These are phyloP conservation scores for Fusarium duplospermum DNA, from an alignment of 2,329 filamentous ascomycete genomes.

Conservation along the genomic window DNA sequence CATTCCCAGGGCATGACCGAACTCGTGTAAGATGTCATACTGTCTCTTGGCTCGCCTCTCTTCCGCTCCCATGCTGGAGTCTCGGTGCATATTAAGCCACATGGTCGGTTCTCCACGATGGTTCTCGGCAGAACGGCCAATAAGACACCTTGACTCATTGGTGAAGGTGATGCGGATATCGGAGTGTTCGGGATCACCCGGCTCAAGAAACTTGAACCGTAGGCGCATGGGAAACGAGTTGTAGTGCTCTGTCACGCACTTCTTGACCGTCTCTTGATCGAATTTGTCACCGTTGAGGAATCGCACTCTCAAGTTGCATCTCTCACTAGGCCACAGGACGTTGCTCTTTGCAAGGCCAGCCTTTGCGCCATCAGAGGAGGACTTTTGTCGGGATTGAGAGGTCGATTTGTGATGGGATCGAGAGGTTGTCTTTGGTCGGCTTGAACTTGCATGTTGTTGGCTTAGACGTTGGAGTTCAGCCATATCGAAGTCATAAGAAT, in stretches of 20 bases:
- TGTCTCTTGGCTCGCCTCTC: conserved; percentile 2
- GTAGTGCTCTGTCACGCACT: background rate
- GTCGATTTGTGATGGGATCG: background rate
- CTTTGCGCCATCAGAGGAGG: background rate
- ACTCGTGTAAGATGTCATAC: conserved; percentile 11
- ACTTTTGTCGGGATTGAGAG: background rate
- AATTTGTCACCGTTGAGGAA: background rate
- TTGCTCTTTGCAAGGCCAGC: background rate
- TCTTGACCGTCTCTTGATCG: background rate
- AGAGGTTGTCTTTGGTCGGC: background rate
- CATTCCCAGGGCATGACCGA: conserved; percentile 18
- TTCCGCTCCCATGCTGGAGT: background rate
- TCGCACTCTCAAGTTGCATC: background rate
- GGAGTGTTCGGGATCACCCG: conserved; percentile 3
- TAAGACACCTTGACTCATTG: background rate
- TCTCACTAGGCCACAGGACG: background rate
- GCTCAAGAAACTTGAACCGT: background rate
- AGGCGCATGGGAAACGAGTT: background rate
- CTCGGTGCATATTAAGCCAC: conserved; percentile 1
- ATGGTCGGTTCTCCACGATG: background rate
- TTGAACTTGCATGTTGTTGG: background rate
- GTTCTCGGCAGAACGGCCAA: background rate
- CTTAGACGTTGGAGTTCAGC: background rate
- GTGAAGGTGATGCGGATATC: conserved; percentile 14
- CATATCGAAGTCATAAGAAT: background rate